Conservation (phyloP, 768 basidiomycete species). For the Kwoniella dendrophila region DNA sequence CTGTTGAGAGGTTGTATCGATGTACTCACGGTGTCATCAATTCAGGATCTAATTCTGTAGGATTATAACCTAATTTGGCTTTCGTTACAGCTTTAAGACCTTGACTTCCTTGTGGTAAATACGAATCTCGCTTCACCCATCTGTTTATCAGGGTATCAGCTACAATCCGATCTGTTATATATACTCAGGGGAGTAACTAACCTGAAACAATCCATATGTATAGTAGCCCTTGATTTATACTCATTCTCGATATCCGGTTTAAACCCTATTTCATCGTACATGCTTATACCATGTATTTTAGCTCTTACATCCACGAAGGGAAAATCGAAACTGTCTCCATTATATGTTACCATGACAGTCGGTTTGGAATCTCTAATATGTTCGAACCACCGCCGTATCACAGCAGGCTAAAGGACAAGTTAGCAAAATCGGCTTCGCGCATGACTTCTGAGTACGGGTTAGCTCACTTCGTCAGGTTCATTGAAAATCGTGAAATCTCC, state of each 20-base stretch:
- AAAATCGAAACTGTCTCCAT: constrained; percentile 99
- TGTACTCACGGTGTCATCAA: constrained; percentile 91
- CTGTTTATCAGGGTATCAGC: constrained; percentile 33
- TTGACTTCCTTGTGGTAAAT: constrained; percentile 96
- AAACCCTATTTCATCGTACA: constrained; percentile 94
- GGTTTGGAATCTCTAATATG: constrained; percentile 92
- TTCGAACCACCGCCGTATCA: constrained; percentile 84
- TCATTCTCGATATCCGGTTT: constrained; percentile 88
- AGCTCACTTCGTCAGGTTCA: constrained; percentile 79
- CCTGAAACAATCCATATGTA: constrained; percentile 98
- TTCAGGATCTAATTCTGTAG: constrained; percentile 95
- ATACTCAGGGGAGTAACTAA: constrained; percentile 25
- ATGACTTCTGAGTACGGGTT: background rate
- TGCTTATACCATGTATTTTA: constrained; percentile 86
- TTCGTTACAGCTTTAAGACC: constrained; percentile 97
- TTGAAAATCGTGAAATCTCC: constrained; percentile 96
- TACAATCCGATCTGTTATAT: too few species aligned
- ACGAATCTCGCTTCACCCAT: constrained; percentile 99
- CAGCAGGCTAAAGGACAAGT: constrained; percentile 64
- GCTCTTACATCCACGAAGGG: constrained; percentile 89
- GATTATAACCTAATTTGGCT: constrained; percentile 92
- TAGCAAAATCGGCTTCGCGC: background rate
- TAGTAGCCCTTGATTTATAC: constrained; percentile 87
- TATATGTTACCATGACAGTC: constrained; percentile 96
- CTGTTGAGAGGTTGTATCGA: background rate